phyloP scores from a whole-genome alignment of 2,329 filamentous ascomycete species.

The Lizonia empirigonia region DNA sequence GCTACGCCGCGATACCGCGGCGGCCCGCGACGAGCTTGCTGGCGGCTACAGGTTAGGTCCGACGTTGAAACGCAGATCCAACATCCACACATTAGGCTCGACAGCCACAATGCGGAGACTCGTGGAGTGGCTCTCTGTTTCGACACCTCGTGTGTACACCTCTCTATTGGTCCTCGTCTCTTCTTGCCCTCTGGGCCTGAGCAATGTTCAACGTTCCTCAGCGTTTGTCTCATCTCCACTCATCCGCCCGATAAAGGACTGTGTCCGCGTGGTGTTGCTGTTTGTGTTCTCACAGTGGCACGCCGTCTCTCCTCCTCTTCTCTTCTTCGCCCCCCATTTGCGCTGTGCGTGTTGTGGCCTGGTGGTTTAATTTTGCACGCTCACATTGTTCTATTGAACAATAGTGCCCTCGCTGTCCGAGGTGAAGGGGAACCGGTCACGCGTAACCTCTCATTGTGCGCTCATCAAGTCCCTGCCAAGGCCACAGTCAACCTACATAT shows the following conservation, averaged over 20 bases:
- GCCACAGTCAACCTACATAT: conserved; percentile 19
- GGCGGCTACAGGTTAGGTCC: conserved; percentile 47
- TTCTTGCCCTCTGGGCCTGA: conserved; percentile 32
- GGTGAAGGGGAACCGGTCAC: conserved; percentile 34
- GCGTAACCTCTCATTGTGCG: conserved; percentile 26
- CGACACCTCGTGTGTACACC: conserved; percentile 28
- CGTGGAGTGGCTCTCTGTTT: conserved; percentile 45
- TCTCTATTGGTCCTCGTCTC: conserved; percentile 43
- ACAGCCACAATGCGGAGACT: conserved; percentile 41
- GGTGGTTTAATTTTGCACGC: conserved; percentile 20
- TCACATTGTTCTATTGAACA: conserved; percentile 32
- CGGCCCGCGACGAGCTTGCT: conserved; percentile 30
- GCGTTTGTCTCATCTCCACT: conserved; percentile 41
- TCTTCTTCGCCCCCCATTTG: conserved; percentile 21
- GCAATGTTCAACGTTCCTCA: conserved; percentile 24
- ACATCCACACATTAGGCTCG: conserved; percentile 40
- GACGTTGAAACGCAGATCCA: conserved; percentile 44
- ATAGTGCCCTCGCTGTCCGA: conserved; percentile 33
- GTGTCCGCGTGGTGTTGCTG: conserved; percentile 25
- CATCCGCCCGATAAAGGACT: conserved; percentile 40
- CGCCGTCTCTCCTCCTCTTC: conserved; percentile 26
- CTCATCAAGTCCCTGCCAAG: conserved; percentile 22
- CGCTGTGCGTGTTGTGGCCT: conserved; percentile 22
- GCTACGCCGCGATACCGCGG: conserved; percentile 33
- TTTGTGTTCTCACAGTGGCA: conserved; percentile 21